A percentile compares a stretch with the other conserved stretches of the same genome.
Conservation (phyloP, 2,329 filamentous ascomycete genomes). For the Hymenoscyphus linearis region DNA sequence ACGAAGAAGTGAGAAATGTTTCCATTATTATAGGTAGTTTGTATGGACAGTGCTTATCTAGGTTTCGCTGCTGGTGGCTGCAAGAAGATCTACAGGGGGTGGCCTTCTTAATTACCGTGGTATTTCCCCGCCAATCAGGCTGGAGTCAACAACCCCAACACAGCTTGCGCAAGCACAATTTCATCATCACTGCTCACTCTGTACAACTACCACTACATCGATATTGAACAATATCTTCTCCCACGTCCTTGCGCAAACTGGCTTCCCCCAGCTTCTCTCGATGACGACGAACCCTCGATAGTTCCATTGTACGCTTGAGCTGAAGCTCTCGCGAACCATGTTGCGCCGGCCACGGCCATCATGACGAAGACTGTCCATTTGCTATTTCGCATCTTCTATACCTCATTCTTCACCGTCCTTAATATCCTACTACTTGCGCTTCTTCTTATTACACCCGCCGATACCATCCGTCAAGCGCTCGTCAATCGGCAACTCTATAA, state of each 20-base stretch:
- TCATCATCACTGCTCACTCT: neutral
- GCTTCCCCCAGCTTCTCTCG: neutral
- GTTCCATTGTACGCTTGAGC: slow-evolving; percentile 6
- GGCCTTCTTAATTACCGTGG: neutral
- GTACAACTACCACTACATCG: neutral
- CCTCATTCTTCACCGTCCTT: slow-evolving; percentile 69
- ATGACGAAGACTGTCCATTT: slow-evolving; percentile 20
- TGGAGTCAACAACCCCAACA: neutral
- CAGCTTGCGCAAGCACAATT: neutral
- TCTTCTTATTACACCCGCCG: slow-evolving; percentile 73
- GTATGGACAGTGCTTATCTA: neutral
- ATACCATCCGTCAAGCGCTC: slow-evolving; percentile 74
- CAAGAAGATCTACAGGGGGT: neutral
- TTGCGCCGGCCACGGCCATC: slow-evolving; percentile 19
- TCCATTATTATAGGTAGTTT: too few relatives aligned
- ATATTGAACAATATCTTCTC: neutral
- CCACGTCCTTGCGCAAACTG: neutral
- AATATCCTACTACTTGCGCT: slow-evolving; percentile 68
- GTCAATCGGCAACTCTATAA: slow-evolving; percentile 65
- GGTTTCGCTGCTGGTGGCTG: too few relatives aligned
- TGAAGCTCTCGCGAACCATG: slow-evolving; percentile 17
- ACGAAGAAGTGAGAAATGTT: too few relatives aligned
- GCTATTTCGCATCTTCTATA: slow-evolving; percentile 76
- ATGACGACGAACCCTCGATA: neutral
- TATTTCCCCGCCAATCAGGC: neutral